Percentiles rank a stretch among this genome's conserved stretches.
Evolutionary conservation across 1,139 yeast species (phyloP).

Genomic region (Geotrichum restrictum): DNA sequence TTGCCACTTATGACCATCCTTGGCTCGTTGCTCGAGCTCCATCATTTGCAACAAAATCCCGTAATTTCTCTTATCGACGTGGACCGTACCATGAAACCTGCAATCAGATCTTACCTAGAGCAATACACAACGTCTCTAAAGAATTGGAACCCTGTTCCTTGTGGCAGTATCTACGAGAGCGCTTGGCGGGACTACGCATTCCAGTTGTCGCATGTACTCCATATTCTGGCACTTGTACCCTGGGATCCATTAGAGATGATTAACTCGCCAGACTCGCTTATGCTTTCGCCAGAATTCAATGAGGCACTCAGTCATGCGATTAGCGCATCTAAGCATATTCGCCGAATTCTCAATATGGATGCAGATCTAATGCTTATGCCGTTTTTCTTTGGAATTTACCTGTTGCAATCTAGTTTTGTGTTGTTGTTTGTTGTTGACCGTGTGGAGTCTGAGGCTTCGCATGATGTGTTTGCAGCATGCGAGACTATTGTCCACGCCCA

Average conservation of each 20-base stretch:
- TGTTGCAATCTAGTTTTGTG: constrained; percentile 32
- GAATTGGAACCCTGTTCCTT: constrained; percentile 20
- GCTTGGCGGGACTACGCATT: constrained; percentile 33
- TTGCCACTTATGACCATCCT: constrained; percentile 32
- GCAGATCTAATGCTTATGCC: constrained; percentile 37
- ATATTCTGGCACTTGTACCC: constrained; percentile 27
- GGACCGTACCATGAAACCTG: constrained; percentile 26
- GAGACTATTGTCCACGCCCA: constrained; percentile 38
- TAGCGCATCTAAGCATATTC: constrained; percentile 30
- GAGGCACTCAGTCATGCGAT: constrained; percentile 31
- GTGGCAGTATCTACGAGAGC: constrained; percentile 18
- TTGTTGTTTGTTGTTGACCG: constrained; percentile 32
- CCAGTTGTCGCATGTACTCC: constrained; percentile 30
- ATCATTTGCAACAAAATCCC: constrained; percentile 25
- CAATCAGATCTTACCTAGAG: constrained; percentile 22
- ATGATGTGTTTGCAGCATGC: constrained; percentile 36
- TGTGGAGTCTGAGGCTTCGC: constrained; percentile 33
- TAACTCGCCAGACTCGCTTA: constrained; percentile 27
- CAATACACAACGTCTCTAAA: constrained; percentile 25
- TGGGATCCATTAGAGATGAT: constrained; percentile 33
- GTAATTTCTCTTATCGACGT: constrained; percentile 25
- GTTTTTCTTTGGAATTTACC: constrained; percentile 35
- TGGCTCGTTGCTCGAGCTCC: constrained; percentile 30
- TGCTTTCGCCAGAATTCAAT: constrained; percentile 29
- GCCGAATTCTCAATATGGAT: constrained; percentile 30